Base-by-base conservation (phyloP, 495 filamentous ascomycete genomes). In the Podospora didyma region DNA sequence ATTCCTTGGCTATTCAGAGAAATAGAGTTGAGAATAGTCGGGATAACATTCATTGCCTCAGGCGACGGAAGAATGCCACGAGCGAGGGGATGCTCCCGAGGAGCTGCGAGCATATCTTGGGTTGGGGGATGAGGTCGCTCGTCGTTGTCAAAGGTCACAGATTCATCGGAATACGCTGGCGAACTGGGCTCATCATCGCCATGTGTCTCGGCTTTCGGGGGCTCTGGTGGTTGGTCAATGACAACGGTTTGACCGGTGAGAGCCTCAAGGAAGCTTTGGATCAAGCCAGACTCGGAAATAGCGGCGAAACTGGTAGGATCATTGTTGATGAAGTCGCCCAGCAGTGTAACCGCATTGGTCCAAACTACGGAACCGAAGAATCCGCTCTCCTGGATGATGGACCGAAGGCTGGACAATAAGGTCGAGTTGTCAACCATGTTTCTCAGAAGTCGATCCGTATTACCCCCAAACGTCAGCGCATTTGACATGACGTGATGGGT, bases 301-400 rank as follows among this genome's bases (percentile, higher is more conserved):
- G 96, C 90, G 24, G 89, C 85, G 66, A 97, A 97, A 65, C 95
- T 99, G 4, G 95, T 97, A 2, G 95, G 95, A 63, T 99, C 95
- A 66, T 97, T 97, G 71, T 99, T 95, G 56, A 99, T 96, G 75
- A 97, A 97, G 64, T 87, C 93, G 70, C 89, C 93, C 24, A 97
- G 78, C 61, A 97, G 91, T 59, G 86, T 88, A 54, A 94, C 89
- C 17, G 90, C 87, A 65, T 89, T 88, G 53, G 90, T 95, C 95
- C 95, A 99, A 16, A 97, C 89, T 60, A 89, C 84, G 12, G 91
- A 90, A 42, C 95, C 95, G 67, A 90, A 99, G 16, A 89, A 75
- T 14, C 71, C 69, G 23, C 85, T 85, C 56, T 96, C 88, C 52
- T 84, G 80, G 53, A 96, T 88, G n/a, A 97, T 90, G 35, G 83